Evolutionary conservation across 2,329 filamentous ascomycete genomes (phyloP).

Genomic region (Diaporthe nobilis): DNA sequence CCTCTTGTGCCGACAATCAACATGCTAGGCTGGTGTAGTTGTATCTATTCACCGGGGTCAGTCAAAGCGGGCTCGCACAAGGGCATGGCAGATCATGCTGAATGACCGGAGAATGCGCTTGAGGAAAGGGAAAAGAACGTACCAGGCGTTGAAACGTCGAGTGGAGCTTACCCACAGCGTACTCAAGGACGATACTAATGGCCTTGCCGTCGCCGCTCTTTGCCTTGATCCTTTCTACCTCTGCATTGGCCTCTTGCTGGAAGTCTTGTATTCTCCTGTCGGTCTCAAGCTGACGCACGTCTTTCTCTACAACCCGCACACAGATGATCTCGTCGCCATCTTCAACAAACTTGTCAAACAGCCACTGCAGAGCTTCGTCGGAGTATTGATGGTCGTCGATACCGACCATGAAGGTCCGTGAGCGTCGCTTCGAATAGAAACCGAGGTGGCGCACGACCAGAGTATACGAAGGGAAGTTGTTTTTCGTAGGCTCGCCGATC

Average conservation of each 20-base stretch:
- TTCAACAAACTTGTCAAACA: conserved; percentile 91
- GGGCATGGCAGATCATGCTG: neutral
- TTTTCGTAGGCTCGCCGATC: conserved; percentile 70
- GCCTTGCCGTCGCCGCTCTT: conserved; percentile 86
- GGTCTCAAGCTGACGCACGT: conserved; percentile 76
- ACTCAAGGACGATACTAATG: conserved; percentile 88
- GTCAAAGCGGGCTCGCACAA: conserved; percentile 1
- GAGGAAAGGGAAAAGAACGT: conserved; percentile 50
- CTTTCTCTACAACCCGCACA: conserved; percentile 88
- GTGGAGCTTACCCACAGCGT: conserved; percentile 90
- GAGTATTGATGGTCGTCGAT: conserved; percentile 94
- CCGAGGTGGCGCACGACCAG: conserved; percentile 89
- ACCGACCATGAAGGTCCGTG: conserved; percentile 90
- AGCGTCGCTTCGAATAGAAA: conserved; percentile 81
- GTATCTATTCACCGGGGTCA: conserved; percentile 71
- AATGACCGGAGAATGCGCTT: neutral
- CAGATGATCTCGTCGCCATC: conserved; percentile 96
- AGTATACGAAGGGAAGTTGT: conserved; percentile 79
- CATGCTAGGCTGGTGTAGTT: conserved; percentile 91
- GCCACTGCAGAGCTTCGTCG: conserved; percentile 92
- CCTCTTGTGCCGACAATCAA: conserved; percentile 92
- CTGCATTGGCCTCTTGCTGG: conserved; percentile 78
- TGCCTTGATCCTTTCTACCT: conserved; percentile 82
- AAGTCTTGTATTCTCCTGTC: conserved; percentile 68
- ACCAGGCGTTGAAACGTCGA: conserved; percentile 93